These are phyloP conservation scores for Takakia lepidozioides DNA, from an alignment of 225 moss, liverwort and hornwort genomes.

Conservation along the genomic window DNA sequence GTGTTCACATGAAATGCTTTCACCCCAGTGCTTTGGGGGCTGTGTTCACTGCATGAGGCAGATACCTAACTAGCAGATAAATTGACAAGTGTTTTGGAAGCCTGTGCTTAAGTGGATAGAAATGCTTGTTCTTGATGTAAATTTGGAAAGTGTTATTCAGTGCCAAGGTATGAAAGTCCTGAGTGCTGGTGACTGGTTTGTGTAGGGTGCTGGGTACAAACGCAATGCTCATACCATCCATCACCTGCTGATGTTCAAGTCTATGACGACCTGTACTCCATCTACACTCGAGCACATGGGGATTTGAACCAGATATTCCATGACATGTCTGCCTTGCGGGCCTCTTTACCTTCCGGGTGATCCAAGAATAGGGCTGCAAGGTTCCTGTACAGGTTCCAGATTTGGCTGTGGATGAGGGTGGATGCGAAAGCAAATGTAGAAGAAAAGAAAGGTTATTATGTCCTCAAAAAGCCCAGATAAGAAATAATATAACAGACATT, in stretches of 20 bases:
- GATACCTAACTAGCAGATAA: background rate
- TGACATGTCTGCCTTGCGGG: constrained; percentile 43
- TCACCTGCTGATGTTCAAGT: constrained; percentile 38
- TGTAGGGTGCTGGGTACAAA: constrained; percentile 62
- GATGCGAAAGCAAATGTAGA: too few species aligned
- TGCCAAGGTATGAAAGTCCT: background rate
- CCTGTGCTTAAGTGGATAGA: background rate
- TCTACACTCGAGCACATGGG: constrained; percentile 49
- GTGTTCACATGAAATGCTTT: too few species aligned
- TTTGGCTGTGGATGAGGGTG: too few species aligned
- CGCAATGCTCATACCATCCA: constrained; percentile 51
- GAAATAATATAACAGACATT: too few species aligned
- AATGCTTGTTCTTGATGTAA: background rate
- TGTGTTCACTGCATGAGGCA: too few species aligned
- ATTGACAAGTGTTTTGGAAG: background rate
- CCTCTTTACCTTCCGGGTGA: too few species aligned
- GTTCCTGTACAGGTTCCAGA: too few species aligned
- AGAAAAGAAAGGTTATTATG: too few species aligned
- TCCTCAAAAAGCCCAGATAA: too few species aligned
- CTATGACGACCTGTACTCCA: constrained; percentile 48
- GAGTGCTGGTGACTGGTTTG: background rate
- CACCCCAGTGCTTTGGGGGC: too few species aligned
- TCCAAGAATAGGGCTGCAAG: too few species aligned
- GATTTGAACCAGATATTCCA: constrained; percentile 50
- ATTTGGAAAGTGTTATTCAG: background rate